phyloP scores from a whole-genome alignment of 2,329 filamentous ascomycete genomes.

The Fusarium falciforme region DNA sequence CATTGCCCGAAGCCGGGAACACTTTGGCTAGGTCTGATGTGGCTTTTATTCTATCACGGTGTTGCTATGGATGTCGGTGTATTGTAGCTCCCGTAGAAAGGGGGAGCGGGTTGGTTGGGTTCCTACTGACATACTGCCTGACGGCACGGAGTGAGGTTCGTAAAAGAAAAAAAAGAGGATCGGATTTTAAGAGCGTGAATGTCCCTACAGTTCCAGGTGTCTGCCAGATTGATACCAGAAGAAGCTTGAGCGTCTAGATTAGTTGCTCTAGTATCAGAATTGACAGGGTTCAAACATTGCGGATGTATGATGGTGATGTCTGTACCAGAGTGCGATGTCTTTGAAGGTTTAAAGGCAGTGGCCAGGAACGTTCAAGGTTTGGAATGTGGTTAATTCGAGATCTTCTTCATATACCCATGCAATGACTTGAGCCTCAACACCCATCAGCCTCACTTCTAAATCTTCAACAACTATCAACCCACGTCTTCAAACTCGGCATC shows the following conservation, averaged over 20 bases:
- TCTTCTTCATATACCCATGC: not conserved
- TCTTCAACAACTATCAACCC: not conserved
- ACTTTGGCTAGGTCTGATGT: slow-evolving; percentile 22
- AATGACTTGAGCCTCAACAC: not conserved
- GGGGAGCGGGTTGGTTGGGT: slow-evolving; percentile 20
- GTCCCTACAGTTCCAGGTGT: not conserved
- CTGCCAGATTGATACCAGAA: slow-evolving; percentile 9
- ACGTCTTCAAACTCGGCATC: not conserved
- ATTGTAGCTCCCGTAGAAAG: slow-evolving; percentile 25
- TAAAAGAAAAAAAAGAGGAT: slow-evolving; percentile 38
- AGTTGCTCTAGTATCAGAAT: not conserved
- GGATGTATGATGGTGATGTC: not conserved
- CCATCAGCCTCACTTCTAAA: no score
- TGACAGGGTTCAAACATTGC: not conserved
- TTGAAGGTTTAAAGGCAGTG: not conserved
- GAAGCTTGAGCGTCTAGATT: not conserved
- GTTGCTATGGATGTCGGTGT: slow-evolving; percentile 22
- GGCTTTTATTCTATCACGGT: slow-evolving; percentile 35
- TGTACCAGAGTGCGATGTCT: not conserved
- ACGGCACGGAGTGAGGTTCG: slow-evolving; percentile 37
- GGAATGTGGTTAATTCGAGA: not conserved
- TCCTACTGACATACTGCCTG: slow-evolving; percentile 21
- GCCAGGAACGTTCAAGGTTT: not conserved
- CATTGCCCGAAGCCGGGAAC: slow-evolving; percentile 11
- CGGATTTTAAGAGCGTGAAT: slow-evolving; percentile 27